Base-by-base conservation (phyloP, 2,329 filamentous ascomycete species). In the Cladosporium sp. region DNA sequence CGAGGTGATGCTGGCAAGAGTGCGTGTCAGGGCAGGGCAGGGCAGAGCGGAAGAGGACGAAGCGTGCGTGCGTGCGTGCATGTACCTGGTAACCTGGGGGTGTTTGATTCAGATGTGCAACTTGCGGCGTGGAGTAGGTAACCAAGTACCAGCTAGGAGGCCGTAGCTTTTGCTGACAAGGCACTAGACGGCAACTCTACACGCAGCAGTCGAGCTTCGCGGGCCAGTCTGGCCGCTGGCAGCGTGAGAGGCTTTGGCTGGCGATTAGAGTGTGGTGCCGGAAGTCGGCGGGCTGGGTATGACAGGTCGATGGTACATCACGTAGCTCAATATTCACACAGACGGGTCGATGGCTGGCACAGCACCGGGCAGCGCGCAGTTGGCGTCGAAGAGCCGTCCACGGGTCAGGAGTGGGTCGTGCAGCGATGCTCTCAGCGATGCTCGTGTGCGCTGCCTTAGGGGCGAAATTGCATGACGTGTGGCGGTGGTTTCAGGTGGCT, bases 81-180 rank as follows among this genome's bases (percentile, higher is more conserved):
- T 34, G 45, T 49, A n/a, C n/a, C n/a, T n/a, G n/a, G n/a, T n/a
- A n/a, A 50, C 45, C 45, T 50, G 28, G 45, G 45, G 45, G 45
- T 17, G 15, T 30, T 20, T 50, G 45, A 50, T 50, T 50, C 45
- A 36, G 45, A 50, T 25, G 45, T 50, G 45, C 30, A 25, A 50
- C 45, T 36, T 20, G 45, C 15, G 45, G 45, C 45, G 45, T 50
- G 45, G 45, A 50, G 45, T 20, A 50, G 45, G 45, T 50, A 50
- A 50, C 45, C 45, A 50, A 25, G 45, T 50, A 50, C 45, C 45
- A 8, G 25, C 42, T 25, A 5, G 22, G 20, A 19, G 22, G 19
- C 22, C 1, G 42, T 45, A 45, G 22, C 42, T 45, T 45, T 30
- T 25, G 40, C 20, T 43, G 40, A 43, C 40, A 43, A 49, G 45